Evolutionary conservation across 1,284 basidiomycete species (phyloP).

Genomic region (Cutaneotrichosporon dermatis): DNA sequence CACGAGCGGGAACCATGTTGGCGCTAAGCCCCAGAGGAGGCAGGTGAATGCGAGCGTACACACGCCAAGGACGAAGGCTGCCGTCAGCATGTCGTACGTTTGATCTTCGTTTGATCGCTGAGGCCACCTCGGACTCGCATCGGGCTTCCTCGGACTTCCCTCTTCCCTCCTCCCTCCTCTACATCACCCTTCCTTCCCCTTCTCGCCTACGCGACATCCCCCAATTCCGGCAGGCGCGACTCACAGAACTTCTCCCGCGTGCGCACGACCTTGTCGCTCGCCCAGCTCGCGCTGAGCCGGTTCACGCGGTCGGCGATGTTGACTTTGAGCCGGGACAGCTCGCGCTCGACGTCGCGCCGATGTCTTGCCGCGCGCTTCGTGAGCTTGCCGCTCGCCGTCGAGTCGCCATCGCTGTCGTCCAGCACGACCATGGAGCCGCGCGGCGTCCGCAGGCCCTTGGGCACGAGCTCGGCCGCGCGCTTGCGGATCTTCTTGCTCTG

Average conservation of each 20-base stretch:
- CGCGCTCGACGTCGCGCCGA: slow-evolving; percentile 67
- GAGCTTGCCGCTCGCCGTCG: slow-evolving; percentile 5
- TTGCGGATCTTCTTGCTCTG: slow-evolving; percentile 75
- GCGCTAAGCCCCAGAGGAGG: slow-evolving; percentile 73
- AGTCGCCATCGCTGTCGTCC: slow-evolving; percentile 27
- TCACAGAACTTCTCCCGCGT: slow-evolving; percentile 71
- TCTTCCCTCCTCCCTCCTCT: too few relatives aligned
- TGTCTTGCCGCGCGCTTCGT: slow-evolving; percentile 33
- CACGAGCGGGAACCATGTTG: slow-evolving; percentile 61
- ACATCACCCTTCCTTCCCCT: too few relatives aligned
- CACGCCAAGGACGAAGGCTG: slow-evolving; percentile 86
- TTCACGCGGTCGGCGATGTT: slow-evolving; percentile 61
- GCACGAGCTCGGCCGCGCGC: slow-evolving; percentile 65
- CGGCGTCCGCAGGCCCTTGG: slow-evolving; percentile 52
- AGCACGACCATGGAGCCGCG: slow-evolving; percentile 45
- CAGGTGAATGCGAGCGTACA: slow-evolving; percentile 78
- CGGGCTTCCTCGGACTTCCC: too few relatives aligned
- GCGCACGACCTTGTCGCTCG: slow-evolving; percentile 82
- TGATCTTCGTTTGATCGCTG: too few relatives aligned
- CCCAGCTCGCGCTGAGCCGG: slow-evolving; percentile 67
- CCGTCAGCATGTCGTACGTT: slow-evolving; percentile 16
- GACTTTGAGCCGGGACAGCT: slow-evolving; percentile 71
- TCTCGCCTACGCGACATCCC: too few relatives aligned
- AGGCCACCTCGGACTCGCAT: too few relatives aligned
- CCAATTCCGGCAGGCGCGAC: too few relatives aligned